phyloP scores from a whole-genome alignment of 2,329 filamentous ascomycete genomes.

The Aspergillus pseudoterreus region DNA sequence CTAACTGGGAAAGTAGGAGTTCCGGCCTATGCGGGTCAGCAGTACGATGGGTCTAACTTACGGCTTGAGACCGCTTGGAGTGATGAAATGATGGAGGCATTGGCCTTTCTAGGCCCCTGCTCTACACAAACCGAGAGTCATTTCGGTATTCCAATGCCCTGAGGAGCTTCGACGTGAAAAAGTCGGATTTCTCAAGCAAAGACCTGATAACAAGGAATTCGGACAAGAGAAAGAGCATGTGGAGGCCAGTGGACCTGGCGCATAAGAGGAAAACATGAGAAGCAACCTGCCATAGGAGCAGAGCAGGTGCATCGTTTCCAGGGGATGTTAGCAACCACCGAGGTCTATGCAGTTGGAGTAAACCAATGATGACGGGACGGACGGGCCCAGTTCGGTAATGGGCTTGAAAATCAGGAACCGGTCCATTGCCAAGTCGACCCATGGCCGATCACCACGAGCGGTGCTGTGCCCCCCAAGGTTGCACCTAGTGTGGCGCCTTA shows the following conservation, averaged over 20 bases:
- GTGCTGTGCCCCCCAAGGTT: constrained; percentile 10
- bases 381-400: constrained; percentile 5
- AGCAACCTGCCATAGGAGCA: not conserved
- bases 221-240: not conserved
- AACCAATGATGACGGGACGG: constrained; percentile 5
- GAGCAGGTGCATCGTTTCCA: not conserved
- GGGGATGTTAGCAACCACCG: constrained; percentile 2
- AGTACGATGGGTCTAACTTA: not conserved
- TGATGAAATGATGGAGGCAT: constrained; percentile 3
- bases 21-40: constrained; percentile 10
- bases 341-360: constrained; percentile 1
- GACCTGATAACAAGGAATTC: not conserved
- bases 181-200: not conserved
- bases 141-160: not conserved
- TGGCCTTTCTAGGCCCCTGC: not conserved
- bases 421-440: constrained; percentile 10
- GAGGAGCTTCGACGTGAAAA: not conserved
- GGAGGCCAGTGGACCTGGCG: constrained; percentile 3
- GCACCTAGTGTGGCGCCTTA: constrained; percentile 2
- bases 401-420: constrained; percentile 9
- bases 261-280: not conserved
- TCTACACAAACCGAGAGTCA: not conserved
- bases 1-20: constrained; percentile 11
- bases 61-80: not conserved
- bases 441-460: constrained; percentile 16